A percentile compares a stretch with the other conserved stretches of the same genome.
These are phyloP conservation scores for Neonectria punicea DNA, from an alignment of 2,329 filamentous ascomycete genomes.

Conservation along the genomic window DNA sequence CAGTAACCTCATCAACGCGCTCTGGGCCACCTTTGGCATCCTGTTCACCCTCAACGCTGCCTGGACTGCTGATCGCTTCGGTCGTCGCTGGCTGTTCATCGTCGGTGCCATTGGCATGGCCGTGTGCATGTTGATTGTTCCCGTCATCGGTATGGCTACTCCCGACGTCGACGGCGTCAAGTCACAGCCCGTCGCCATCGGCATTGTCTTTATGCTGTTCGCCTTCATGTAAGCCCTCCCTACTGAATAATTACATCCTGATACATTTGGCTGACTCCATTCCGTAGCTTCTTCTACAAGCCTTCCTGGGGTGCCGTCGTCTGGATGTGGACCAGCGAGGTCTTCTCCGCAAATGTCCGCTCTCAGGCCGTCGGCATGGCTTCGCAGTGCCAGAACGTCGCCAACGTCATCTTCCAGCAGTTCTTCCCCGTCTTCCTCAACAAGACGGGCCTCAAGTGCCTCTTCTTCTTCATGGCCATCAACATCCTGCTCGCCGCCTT, in stretches of 20 bases:
- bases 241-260: no score
- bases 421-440: constrained; percentile 76
- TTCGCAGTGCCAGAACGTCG: constrained; percentile 69
- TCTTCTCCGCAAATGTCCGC: constrained; percentile 78
- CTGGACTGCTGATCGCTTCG: constrained; percentile 79
- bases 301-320: constrained; percentile 76
- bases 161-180: constrained; percentile 63
- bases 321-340: constrained; percentile 77
- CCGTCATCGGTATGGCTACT: constrained; percentile 58
- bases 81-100: constrained; percentile 76
- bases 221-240: constrained; percentile 57
- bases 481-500: constrained; percentile 60
- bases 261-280: constrained; percentile 6
- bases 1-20: constrained; percentile 74
- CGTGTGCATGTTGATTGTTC: constrained; percentile 73
- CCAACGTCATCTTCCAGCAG: constrained; percentile 74
- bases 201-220: constrained; percentile 76
- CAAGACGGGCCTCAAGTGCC: constrained; percentile 59
- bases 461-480: constrained; percentile 48
- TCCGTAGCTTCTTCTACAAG: constrained; percentile 69
- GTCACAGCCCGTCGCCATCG: constrained; percentile 67
- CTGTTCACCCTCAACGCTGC: constrained; percentile 78
- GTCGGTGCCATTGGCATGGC: constrained; percentile 76
- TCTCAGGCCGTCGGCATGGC: constrained; percentile 77
- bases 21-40: constrained; percentile 79